Conservation (phyloP, 2,329 filamentous ascomycete species). For the Trichoderma cornu-damae region DNA sequence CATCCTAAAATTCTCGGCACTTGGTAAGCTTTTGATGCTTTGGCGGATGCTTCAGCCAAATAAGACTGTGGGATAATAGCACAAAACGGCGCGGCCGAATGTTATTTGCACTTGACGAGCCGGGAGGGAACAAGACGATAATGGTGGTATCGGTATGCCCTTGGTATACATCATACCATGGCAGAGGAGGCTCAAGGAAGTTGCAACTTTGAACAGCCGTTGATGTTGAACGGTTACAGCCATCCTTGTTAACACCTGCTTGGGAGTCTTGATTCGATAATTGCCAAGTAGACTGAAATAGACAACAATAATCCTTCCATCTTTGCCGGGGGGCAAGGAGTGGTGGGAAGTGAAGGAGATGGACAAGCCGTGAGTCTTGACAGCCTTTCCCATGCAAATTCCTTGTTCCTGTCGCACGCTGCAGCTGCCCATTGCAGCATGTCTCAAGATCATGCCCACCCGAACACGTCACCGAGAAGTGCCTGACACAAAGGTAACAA, state of each 20-base stretch:
- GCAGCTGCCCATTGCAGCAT: slow-evolving; percentile 12
- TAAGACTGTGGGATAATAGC: neutral
- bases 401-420: slow-evolving; percentile 1
- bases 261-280: neutral
- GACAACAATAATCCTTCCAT: neutral
- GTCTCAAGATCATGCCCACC: slow-evolving; percentile 15
- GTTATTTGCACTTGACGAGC: neutral
- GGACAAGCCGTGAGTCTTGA: neutral
- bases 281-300: neutral
- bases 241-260: neutral
- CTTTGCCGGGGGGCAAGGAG: neutral
- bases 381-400: neutral
- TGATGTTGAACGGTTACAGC: neutral
- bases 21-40: neutral
- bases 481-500: neutral
- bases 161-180: neutral
- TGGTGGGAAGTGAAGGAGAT: neutral
- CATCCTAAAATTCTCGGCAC: neutral
- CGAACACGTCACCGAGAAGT: slow-evolving; percentile 2
- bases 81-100: neutral
- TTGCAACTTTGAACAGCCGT: neutral
- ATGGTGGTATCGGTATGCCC: neutral
- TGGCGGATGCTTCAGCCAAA: neutral
- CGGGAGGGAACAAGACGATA: neutral
- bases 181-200: neutral